Evolutionary conservation across 257 asterid genomes (phyloP).

Genomic region (Salvia rosmarinus): DNA sequence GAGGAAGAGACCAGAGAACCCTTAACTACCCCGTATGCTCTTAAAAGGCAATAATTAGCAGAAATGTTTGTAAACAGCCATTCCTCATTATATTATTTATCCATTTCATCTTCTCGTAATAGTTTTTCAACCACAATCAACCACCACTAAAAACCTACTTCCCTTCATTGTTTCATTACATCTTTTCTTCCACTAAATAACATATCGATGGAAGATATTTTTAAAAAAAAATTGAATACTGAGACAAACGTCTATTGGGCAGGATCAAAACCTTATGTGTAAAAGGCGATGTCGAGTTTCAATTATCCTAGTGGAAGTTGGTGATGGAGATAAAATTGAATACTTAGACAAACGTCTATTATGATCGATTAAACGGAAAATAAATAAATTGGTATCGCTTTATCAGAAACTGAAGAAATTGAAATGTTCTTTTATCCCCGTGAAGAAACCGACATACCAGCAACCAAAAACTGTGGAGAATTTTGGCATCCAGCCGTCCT

Average conservation of each 20-base stretch:
- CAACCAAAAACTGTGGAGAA: neutral
- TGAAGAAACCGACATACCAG: neutral
- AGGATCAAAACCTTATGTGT: neutral
- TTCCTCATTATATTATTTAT: neutral
- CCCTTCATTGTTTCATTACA: neutral
- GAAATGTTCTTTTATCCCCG: neutral
- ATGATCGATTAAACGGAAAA: neutral
- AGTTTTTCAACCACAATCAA: neutral
- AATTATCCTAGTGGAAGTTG: neutral
- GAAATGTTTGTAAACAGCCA: neutral
- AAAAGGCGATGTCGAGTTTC: neutral
- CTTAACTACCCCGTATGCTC: neutral
- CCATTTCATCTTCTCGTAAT: neutral
- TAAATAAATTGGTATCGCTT: neutral
- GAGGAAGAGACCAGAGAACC: neutral
- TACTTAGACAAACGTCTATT: neutral
- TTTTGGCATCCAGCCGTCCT: neutral
- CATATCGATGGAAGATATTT: neutral
- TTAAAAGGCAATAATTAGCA: neutral
- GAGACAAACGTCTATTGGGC: neutral
- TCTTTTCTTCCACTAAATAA: neutral
- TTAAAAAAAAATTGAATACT: neutral
- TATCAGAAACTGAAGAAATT: neutral
- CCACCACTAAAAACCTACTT: neutral
- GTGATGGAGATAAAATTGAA: neutral